Evolutionary conservation across 768 basidiomycete species (phyloP).

Genomic region (Candolleomyces eurysporus): DNA sequence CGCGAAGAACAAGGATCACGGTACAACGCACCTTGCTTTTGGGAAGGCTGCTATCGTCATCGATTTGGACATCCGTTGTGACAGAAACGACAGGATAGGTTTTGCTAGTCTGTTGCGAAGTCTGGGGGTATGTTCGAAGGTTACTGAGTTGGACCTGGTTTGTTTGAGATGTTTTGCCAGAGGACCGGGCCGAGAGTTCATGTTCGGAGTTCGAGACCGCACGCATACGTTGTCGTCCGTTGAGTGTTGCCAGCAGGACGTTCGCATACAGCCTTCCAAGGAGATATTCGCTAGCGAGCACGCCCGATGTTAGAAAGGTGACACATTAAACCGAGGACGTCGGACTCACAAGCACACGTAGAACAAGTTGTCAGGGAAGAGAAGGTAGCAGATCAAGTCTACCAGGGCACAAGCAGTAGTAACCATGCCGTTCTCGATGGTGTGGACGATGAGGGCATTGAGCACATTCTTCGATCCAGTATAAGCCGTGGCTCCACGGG

Average conservation of each 20-base stretch:
- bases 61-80: slow-evolving; percentile 1
- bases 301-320: neutral
- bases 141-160: slow-evolving; percentile 3
- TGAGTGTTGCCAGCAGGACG: slow-evolving; percentile 1
- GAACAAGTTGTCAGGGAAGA: slow-evolving; percentile 1
- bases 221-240: slow-evolving; percentile 6
- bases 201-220: neutral
- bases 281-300: neutral
- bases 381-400: slow-evolving; percentile 1
- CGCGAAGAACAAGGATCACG: neutral
- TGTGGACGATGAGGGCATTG: slow-evolving; percentile 3
- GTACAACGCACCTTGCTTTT: slow-evolving; percentile 1
- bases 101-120: neutral
- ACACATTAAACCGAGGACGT: neutral
- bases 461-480: slow-evolving; percentile 1
- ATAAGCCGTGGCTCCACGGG: neutral
- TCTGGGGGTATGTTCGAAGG: neutral
- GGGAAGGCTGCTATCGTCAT: neutral
- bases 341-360: slow-evolving; percentile 5
- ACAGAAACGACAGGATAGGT: slow-evolving; percentile 7
- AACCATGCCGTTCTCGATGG: slow-evolving; percentile 2
- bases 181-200: neutral
- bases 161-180: neutral
- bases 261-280: slow-evolving; percentile 1
- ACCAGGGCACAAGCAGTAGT: slow-evolving; percentile 2